Evolutionary conservation across 225 moss, liverwort and hornwort genomes (phyloP), one percentile per base, ranked within the genome.

Genomic region (Bryum argenteum): DNA sequence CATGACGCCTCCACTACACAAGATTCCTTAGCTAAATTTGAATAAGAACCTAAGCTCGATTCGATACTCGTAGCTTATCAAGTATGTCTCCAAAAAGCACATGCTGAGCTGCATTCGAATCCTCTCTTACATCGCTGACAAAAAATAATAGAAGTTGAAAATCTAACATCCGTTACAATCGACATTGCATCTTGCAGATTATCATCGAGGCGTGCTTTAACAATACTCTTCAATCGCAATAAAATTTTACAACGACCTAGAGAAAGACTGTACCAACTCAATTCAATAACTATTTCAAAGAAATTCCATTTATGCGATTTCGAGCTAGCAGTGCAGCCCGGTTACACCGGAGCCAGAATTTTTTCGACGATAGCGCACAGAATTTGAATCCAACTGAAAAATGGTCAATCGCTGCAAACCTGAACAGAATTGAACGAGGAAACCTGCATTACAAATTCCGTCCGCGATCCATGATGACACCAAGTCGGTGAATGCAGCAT

Each of bases 401-500:
- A 68, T 39, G 59, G 40, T 1, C 15, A 1, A 63, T 33, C 64
- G 37, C 56, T 57, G 63, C 71, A 20, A 53, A 83, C 82, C 75
- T 68, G 53, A 28, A 72, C 61, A 42, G 64, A 75, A 58, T 71
- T 64, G 39, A 68, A 39, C 58, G 28, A 23, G 56, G 17, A 71
- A 38, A 8, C 0, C 33, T 62, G 66, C 18, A 39, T 67, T 11
- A 57, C 44, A 22, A 72, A 58, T 13, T 75, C 79, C 19, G 8
- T 58, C 33, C 67, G 58, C 2, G 62, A 78, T 54, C 63, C 82
- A 71, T 58, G 78, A 20, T 51, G 61, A 16, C 62, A 18, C 7
- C 18, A 63, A 67, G 51, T 51, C 57, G 58, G 52, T 10, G 75
- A 75, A 58, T 53, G 68, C 44, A 72, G 67, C 71, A 83, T 68